phyloP scores from a whole-genome alignment of 306 rosid species.

The Erythrophleum fordii region DNA sequence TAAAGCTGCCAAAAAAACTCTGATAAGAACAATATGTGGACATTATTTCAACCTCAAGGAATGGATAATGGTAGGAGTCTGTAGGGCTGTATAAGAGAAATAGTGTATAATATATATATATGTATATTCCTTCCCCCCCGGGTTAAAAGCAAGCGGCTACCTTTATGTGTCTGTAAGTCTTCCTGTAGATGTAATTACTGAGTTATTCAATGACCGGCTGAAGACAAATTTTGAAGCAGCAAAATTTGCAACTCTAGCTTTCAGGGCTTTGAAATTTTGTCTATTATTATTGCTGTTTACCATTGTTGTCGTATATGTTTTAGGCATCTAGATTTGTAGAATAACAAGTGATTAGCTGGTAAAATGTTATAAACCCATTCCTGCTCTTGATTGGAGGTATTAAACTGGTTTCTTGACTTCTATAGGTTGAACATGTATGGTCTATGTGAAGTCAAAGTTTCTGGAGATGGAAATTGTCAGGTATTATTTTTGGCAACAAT shows the following conservation, averaged over 20 bases:
- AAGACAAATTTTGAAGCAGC: constrained; percentile 1
- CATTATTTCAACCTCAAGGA: neutral
- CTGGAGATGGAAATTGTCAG: constrained; percentile 83
- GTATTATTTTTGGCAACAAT: constrained; percentile 43
- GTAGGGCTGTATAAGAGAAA: neutral
- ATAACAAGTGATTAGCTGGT: neutral
- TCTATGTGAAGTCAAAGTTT: constrained; percentile 68
- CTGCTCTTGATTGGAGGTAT: constrained; percentile 16
- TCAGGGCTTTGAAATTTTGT: neutral
- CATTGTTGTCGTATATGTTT: neutral
- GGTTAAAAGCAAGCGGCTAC: neutral
- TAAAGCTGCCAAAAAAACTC: neutral
- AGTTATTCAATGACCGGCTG: neutral
- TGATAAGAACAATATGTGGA: neutral
- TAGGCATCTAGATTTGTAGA: constrained; percentile 16
- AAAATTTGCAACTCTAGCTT: neutral
- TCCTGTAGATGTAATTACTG: neutral
- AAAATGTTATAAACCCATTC: neutral
- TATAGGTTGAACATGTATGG: constrained; percentile 60
- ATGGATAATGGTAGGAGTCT: neutral
- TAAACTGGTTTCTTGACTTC: constrained; percentile 19
- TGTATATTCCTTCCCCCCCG: too few species aligned
- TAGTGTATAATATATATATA: too few species aligned
- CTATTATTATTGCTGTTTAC: neutral
- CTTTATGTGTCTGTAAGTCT: constrained; percentile 2